Evolutionary conservation across 2,329 filamentous ascomycete species (phyloP).

Genomic region (Aspergillus japonicus): DNA sequence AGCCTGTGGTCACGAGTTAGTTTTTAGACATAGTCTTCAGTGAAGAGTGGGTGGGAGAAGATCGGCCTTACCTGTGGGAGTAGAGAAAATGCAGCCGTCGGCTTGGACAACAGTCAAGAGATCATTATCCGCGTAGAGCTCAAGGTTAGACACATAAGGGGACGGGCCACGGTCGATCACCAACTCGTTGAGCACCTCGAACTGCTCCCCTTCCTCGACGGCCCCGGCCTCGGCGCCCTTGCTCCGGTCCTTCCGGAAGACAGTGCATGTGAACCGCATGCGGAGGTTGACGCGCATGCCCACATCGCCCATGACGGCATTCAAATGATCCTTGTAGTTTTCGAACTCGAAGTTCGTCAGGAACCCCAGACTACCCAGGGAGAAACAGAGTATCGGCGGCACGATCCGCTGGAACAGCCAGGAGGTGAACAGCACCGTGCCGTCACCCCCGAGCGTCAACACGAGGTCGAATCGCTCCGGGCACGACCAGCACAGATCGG

Average conservation of each 20-base stretch:
- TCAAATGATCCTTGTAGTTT: constrained; percentile 81
- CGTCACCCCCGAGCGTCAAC: constrained; percentile 87
- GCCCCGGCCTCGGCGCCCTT: constrained; percentile 52
- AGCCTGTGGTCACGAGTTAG: constrained; percentile 47
- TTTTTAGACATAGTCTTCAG: too few species aligned
- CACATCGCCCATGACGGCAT: constrained; percentile 85
- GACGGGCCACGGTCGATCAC: constrained; percentile 97
- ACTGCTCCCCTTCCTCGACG: constrained; percentile 89
- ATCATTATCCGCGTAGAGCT: constrained; percentile 93
- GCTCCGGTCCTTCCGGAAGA: constrained; percentile 68
- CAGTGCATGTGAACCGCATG: constrained; percentile 98
- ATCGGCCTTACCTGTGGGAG: constrained; percentile 69
- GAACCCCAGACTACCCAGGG: constrained; percentile 88
- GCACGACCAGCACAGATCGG: constrained; percentile 88
- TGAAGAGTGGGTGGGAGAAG: too few species aligned
- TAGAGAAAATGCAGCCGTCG: constrained; percentile 96
- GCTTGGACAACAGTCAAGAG: constrained; percentile 94
- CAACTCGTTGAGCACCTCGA: constrained; percentile 96
- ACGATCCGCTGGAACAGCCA: constrained; percentile 97
- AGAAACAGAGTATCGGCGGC: constrained; percentile 88
- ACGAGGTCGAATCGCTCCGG: constrained; percentile 97
- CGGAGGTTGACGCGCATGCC: constrained; percentile 97
- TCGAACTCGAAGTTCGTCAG: constrained; percentile 96
- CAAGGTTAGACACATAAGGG: constrained; percentile 93
- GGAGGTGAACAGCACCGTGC: constrained; percentile 93